Base-by-base conservation (phyloP, 2,329 filamentous ascomycete genomes). In the Anthostomella pinea region DNA sequence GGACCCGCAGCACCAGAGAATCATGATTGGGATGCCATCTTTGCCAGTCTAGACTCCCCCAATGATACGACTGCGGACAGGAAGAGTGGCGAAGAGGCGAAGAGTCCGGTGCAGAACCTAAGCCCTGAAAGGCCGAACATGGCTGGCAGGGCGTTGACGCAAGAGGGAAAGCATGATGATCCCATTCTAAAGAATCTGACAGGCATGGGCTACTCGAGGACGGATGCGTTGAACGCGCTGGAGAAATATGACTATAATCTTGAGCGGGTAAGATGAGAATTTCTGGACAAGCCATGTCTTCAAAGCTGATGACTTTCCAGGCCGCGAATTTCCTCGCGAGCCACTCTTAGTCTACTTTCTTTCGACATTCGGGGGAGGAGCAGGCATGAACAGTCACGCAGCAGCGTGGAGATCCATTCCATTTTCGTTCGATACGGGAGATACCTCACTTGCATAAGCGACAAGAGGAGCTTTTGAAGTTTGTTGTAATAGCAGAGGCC, bases 241-340 rank as follows among this genome's bases (percentile, higher is more conserved):
- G 91, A 97, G 70, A 90, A 91, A 63, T 95, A 86, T 60, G 89
- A 97, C 67, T 96, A 97, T 66, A 93, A 96, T 62, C 75, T 96
- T 59, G 89, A 95, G 65, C 88, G 87, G 79, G 91, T 95, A 67
- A 68, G 81, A 35, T 48, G 33, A 46, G 30, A 20, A 3, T 32
- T 66, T 45, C 35, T 38, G 27, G 24, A n/a, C n/a, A 27, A 27
- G 11, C 11, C 6, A 13, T 27, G 17, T 27, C 3, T 9, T 27
- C 7, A 15, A 27, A 22, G 22, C 28, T 37, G 26, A 10, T 26
- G 31, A 34, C 15, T 22, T 5, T 38, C 9, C 41, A 72, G 75
- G 75, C 75, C 34, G 75, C 75, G 47, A 77, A 79, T 53, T 67
- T 67, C 49, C 65, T 79, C 43, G 74, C 75, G 27, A 77, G 63